Evolutionary conservation across 2,329 filamentous ascomycete genomes (phyloP), one percentile per base, ranked within the genome.

Genomic region (Scopulariopsis brevicaulis): DNA sequence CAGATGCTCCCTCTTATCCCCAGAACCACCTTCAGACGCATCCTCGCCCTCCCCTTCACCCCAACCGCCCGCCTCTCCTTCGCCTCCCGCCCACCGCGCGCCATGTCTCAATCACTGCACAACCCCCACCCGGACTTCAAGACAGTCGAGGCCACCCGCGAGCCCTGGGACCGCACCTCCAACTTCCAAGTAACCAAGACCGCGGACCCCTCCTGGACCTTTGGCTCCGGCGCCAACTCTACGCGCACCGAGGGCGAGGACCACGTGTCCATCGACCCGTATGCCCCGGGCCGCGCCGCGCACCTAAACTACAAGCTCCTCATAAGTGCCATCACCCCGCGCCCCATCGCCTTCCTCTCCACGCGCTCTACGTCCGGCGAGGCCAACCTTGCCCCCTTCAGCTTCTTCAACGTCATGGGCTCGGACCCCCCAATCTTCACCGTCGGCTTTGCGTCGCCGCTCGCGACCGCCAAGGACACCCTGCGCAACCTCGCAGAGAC

Each of bases 231-330:
- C 63, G 77, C 82, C 60, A 91, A 90, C 73, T 69, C 74, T 25
- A 69, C 72, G 32, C 60, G 66, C 59, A 59, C 63, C 46, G 59
- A 63, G 20, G 60, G 62, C 60, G 58, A 59, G 40, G 59, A 53
- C 57, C 89, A 96, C 73, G 71, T 93, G 62, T 75, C 85, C 66
- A 96, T 96, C 65, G 86, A 96, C 70, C 92, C 92, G 0, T 84
- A 92, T 69, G 86, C 79, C 58, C 74, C 83, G 32, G 88, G 85
- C 35, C 81, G 92, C 0, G 79, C 84, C 0, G 73, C 82, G 0
- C 73, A 76, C 1, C 84, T 81, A 73, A 96, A 96, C 78, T 96
- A 97, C 81, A 96, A 96, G 73, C 81, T 96, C 15, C 77, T 96
- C 61, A 96, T 96, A 70, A 89, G 84, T 20, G 84, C 83, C 62